Percentiles rank a stretch among this genome's conserved stretches.
Conservation (phyloP, 164 flowering plant genomes). For the Euptelea pleiosperma region DNA sequence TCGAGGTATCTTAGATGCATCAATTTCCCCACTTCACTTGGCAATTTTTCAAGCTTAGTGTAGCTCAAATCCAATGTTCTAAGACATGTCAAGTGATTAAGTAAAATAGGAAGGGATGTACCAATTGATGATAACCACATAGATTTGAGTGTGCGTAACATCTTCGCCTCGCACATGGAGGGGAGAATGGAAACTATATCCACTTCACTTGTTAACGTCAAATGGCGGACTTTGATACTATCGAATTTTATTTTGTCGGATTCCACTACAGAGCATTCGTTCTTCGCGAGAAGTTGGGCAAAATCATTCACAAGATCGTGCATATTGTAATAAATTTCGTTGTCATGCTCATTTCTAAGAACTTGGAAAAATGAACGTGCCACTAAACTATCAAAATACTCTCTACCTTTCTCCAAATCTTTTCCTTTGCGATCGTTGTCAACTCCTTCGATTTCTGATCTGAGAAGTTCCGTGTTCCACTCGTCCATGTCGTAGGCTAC, state of each 20-base stretch:
- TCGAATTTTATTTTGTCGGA: background rate
- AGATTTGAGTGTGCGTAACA: conserved; percentile 4
- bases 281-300: background rate
- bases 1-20: conserved; percentile 8
- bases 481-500: too few relatives aligned
- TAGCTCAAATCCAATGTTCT: background rate
- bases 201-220: too few relatives aligned
- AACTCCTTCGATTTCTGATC: background rate
- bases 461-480: too few relatives aligned
- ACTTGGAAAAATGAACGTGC: conserved; percentile 8
- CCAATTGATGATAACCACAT: background rate
- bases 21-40: background rate
- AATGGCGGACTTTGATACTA: background rate
- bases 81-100: background rate
- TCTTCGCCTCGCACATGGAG: background rate
- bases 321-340: background rate
- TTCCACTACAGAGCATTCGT: background rate
- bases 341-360: background rate
- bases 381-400: conserved; percentile 11
- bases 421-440: background rate
- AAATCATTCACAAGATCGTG: conserved; percentile 12
- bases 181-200: background rate
- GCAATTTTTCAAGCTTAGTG: background rate
- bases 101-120: background rate
- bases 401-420: conserved; percentile 1